These are phyloP conservation scores for Cercospora beticola DNA, from an alignment of 2,329 filamentous ascomycete genomes.

Conservation along the genomic window DNA sequence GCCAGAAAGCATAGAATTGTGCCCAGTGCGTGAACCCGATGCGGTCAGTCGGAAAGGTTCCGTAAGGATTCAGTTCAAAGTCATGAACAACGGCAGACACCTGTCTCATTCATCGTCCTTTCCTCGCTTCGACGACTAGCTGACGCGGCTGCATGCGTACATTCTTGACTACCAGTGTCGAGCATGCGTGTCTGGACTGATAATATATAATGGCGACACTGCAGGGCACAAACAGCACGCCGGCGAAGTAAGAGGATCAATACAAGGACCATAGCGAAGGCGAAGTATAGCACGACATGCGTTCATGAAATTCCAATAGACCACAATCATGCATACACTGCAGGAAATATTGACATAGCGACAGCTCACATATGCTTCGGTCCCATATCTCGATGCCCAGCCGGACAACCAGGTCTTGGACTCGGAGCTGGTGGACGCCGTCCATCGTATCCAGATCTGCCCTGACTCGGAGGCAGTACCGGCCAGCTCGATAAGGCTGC, in stretches of 20 bases:
- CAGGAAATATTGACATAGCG: background rate
- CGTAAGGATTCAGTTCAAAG: background rate
- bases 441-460: background rate
- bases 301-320: background rate
- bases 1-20: background rate
- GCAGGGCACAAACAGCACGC: background rate
- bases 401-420: background rate
- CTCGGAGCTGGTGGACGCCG: background rate
- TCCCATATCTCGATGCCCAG: background rate
- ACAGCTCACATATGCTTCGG: background rate
- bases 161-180: background rate
- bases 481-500: background rate
- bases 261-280: background rate
- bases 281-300: background rate
- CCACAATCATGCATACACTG: background rate
- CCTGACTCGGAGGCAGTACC: background rate
- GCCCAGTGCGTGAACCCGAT: background rate
- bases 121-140: background rate
- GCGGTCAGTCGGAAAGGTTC: background rate
- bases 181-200: background rate
- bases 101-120: background rate
- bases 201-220: background rate
- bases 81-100: background rate
- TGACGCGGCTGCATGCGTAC: background rate
- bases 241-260: background rate